These are phyloP conservation scores for Plasmodium adleri DNA, from an alignment of 169 alveolate species.

Conservation along the genomic window DNA sequence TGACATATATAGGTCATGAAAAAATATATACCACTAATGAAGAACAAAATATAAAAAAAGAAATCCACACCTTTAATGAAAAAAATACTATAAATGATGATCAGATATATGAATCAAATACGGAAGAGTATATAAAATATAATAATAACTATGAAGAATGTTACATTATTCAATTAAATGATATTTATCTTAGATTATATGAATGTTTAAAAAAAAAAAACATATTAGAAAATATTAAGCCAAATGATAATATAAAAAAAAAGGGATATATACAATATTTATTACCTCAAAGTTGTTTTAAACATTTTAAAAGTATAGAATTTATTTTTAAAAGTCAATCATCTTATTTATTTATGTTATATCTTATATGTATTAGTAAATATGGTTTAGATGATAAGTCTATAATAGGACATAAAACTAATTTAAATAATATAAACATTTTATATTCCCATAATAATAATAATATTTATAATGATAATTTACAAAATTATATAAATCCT, in stretches of 20 bases:
- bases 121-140: neutral
- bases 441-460: neutral
- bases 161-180: conserved; percentile 43
- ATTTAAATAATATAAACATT: too few species aligned
- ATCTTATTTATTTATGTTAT: conserved; percentile 30
- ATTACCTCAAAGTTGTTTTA: conserved; percentile 72
- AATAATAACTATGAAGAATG: conserved; percentile 31
- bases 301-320: conserved; percentile 25
- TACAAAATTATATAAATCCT: neutral
- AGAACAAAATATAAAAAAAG: too few species aligned
- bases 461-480: neutral
- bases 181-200: conserved; percentile 46
- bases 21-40: too few species aligned
- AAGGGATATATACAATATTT: conserved; percentile 27
- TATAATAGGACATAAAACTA: neutral
- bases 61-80: neutral
- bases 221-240: conserved; percentile 13
- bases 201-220: conserved; percentile 41
- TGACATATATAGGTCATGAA: too few species aligned
- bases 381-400: conserved; percentile 12
- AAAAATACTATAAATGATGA: neutral
- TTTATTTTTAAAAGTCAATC: conserved; percentile 16
- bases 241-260: neutral
- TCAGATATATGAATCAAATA: conserved; percentile 3
- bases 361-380: conserved; percentile 67